Evolutionary conservation across 495 filamentous ascomycete species (phyloP), one percentile per base, ranked within the genome.

Genomic region (Xylaria scruposa): DNA sequence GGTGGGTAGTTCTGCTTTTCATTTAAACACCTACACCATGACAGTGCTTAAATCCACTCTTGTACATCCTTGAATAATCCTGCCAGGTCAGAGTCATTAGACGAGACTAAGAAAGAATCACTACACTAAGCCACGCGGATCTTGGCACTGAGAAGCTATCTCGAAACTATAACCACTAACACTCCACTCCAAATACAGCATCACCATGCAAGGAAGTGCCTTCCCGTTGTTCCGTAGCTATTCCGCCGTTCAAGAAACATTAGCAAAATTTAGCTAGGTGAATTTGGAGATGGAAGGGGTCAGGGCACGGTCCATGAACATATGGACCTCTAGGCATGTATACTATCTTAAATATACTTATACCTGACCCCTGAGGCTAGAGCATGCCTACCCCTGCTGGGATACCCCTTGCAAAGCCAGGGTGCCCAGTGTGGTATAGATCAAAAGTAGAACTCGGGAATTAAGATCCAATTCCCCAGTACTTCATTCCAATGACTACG

Each of bases 61-160:
- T 46, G 70, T 67, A 60, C 54, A 69, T 69, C 67, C 58, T 40
- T 69, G 56, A 42, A 60, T 61, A 59, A 61, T 69, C 67, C 67
- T 69, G n/a, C 49, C 17, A 46, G 67, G 49, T 38, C 26, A 5
- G 53, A 15, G 31, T 67, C 61, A 64, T 64, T 59, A 47, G 26
- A 65, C 26, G 19, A 21, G 17, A 42, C 26, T 67, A 26, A 19
- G 68, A 29, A 59, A 68, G 6, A 46, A 42, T 44, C 19, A 53
- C n/a, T 33, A 49, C 44, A 42, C 68, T 56, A 70, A 31, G 46
- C 68, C 47, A 36, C 47, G 36, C 26, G 56, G n/a, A 62, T 70
- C 44, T 38, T 70, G 61, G 47, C 40, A 31, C 59, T 19, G 38
- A 51, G 59, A 33, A 44, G 44, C 68, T 59, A 64, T 64, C 59